phyloP scores from a whole-genome alignment of 441 rosid genomes.

The Brassica hybrid region DNA sequence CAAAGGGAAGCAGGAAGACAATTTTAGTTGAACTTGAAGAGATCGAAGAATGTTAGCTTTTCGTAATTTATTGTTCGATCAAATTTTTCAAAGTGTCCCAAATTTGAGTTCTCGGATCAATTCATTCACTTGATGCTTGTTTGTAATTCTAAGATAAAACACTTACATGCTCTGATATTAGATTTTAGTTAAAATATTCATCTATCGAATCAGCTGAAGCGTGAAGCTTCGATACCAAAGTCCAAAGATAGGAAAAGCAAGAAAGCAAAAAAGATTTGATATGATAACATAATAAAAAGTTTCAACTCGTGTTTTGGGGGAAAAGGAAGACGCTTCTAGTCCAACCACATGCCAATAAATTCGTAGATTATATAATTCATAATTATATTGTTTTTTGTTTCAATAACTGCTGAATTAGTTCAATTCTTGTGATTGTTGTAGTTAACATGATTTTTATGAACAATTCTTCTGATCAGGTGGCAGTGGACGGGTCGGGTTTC shows the following conservation, averaged over 20 bases:
- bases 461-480: too few relatives aligned
- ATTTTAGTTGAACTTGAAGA: slow-evolving; percentile 17
- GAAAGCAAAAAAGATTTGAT: background rate
- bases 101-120: too few relatives aligned
- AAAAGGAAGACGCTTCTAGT: slow-evolving; percentile 8
- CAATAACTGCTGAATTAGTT: background rate
- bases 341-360: background rate
- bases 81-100: too few relatives aligned
- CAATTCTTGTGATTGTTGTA: background rate
- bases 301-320: background rate
- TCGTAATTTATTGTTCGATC: background rate
- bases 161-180: background rate
- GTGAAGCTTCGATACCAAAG: background rate
- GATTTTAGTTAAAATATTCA: background rate
- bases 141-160: background rate
- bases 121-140: too few relatives aligned
- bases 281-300: slow-evolving; percentile 3
- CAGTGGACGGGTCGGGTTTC: too few relatives aligned
- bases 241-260: background rate
- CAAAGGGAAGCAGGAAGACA: background rate
- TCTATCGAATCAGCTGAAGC: background rate
- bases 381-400: background rate
- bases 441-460: background rate
- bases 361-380: background rate
- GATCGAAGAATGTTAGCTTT: slow-evolving; percentile 7